Percentiles rank a stretch among this genome's conserved stretches.
phyloP scores from a whole-genome alignment of 2,329 filamentous ascomycete genomes.

The Hyphodiscus sp. region DNA sequence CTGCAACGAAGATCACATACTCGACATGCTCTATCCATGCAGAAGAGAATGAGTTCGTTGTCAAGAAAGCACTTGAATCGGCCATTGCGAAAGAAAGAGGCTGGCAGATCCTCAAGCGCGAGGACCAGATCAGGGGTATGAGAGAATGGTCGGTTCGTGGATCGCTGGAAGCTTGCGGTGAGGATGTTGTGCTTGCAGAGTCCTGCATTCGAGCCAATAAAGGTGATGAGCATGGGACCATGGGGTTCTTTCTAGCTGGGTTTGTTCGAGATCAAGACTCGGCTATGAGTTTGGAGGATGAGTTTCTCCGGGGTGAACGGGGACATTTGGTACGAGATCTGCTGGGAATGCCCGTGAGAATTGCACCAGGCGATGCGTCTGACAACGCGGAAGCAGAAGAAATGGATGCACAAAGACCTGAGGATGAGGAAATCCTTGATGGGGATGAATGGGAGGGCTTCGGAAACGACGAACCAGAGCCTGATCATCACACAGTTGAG shows the following conservation, averaged over 20 bases:
- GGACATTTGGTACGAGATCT: slow-evolving; percentile 44
- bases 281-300: slow-evolving; percentile 5
- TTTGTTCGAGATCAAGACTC: slow-evolving; percentile 52
- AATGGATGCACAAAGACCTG: slow-evolving; percentile 1
- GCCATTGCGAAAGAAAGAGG: slow-evolving; percentile 57
- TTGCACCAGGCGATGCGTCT: slow-evolving; percentile 1
- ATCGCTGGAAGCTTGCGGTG: slow-evolving; percentile 38
- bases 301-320: slow-evolving; percentile 40
- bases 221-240: slow-evolving; percentile 74
- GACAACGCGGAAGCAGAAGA: slow-evolving; percentile 11
- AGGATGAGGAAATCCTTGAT: slow-evolving; percentile 4
- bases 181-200: slow-evolving; percentile 52
- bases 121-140: slow-evolving; percentile 72
- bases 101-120: slow-evolving; percentile 70
- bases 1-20: slow-evolving; percentile 73
- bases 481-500: background rate
- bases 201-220: slow-evolving; percentile 79
- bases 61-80: slow-evolving; percentile 63
- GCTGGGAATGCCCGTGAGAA: slow-evolving; percentile 34
- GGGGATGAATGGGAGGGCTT: slow-evolving; percentile 32
- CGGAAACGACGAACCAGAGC: slow-evolving; percentile 35
- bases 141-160: slow-evolving; percentile 67
- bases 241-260: slow-evolving; percentile 92
- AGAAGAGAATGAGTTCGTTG: slow-evolving; percentile 84
- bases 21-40: slow-evolving; percentile 88